Percentiles rank a stretch among this genome's conserved stretches.
Evolutionary conservation across 768 basidiomycete genomes (phyloP).

Genomic region (Boletus sp.): DNA sequence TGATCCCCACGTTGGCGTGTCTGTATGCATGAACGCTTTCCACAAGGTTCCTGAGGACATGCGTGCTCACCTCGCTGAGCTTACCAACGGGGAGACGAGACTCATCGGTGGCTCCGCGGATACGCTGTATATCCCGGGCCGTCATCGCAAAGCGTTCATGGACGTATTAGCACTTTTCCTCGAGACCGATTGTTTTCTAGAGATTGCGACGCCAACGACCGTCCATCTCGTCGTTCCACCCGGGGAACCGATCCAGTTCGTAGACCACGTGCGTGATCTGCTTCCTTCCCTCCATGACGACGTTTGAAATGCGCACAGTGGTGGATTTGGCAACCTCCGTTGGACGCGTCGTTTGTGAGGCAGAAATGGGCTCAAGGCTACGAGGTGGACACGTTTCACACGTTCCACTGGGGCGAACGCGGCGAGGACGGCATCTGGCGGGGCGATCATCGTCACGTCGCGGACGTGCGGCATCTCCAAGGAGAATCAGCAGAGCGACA

Average conservation of each 20-base stretch:
- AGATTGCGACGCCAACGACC: constrained; percentile 47
- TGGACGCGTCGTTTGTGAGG: constrained; percentile 45
- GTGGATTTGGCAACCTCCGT: constrained; percentile 50
- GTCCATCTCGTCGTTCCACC: constrained; percentile 42
- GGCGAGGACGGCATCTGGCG: constrained; percentile 35
- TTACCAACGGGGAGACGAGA: constrained; percentile 34
- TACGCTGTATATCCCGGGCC: constrained; percentile 48
- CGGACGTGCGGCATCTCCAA: constrained; percentile 37
- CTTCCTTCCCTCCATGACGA: background rate
- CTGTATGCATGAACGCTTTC: constrained; percentile 44
- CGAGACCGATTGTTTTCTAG: constrained; percentile 47
- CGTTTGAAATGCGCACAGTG: constrained; percentile 26
- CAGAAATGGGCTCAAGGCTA: constrained; percentile 44
- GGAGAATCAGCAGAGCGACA: constrained; percentile 42
- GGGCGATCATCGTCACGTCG: constrained; percentile 34
- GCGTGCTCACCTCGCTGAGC: constrained; percentile 38
- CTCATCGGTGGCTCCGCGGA: constrained; percentile 49
- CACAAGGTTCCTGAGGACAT: constrained; percentile 33
- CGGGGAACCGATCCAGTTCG: constrained; percentile 42
- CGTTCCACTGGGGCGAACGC: constrained; percentile 49
- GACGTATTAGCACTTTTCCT: constrained; percentile 43
- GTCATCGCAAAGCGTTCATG: constrained; percentile 40
- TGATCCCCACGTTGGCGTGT: constrained; percentile 44
- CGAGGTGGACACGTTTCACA: constrained; percentile 53
- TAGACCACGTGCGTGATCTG: constrained; percentile 42